Evolutionary conservation across 140 eudicot species (phyloP).

Genomic region (Stevia rebaudiana): DNA sequence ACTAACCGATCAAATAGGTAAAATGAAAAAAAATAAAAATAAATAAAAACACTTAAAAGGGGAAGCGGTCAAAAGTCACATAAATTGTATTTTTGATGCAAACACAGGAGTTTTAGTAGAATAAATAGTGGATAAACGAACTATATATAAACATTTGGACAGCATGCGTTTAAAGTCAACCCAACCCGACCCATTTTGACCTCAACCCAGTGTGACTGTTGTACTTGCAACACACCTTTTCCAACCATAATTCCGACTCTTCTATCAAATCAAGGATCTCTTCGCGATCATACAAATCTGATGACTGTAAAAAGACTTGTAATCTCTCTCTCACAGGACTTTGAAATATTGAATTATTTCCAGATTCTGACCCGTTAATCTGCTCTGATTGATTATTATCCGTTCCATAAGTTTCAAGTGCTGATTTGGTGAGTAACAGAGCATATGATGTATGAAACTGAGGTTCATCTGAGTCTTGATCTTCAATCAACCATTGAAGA

Average conservation of each 20-base stretch:
- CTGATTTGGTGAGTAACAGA: slow-evolving; percentile 74
- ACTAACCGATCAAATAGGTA: neutral
- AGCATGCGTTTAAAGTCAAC: neutral
- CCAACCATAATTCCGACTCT: slow-evolving; percentile 89
- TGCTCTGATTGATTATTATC: slow-evolving; percentile 30
- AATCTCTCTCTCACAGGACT: slow-evolving; percentile 76
- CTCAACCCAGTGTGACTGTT: neutral
- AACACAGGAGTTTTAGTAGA: neutral
- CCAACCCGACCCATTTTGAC: neutral
- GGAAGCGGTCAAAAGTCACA: neutral
- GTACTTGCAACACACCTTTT: slow-evolving; percentile 50
- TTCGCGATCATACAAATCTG: slow-evolving; percentile 88
- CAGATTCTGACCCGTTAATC: slow-evolving; percentile 27
- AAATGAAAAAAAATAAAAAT: neutral
- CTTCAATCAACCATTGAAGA: slow-evolving; percentile 97
- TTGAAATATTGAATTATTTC: slow-evolving; percentile 44
- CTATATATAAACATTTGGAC: neutral
- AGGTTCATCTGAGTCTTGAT: slow-evolving; percentile 80
- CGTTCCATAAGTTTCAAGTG: slow-evolving; percentile 49
- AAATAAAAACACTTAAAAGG: neutral
- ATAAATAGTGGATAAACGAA: neutral
- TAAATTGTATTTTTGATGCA: neutral
- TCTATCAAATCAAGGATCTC: slow-evolving; percentile 79
- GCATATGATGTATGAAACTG: slow-evolving; percentile 87
- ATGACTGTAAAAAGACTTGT: slow-evolving; percentile 85